Percentiles rank a stretch among this genome's conserved stretches.
Conservation (phyloP, 208 protist species). For the Hexamita inflata region DNA sequence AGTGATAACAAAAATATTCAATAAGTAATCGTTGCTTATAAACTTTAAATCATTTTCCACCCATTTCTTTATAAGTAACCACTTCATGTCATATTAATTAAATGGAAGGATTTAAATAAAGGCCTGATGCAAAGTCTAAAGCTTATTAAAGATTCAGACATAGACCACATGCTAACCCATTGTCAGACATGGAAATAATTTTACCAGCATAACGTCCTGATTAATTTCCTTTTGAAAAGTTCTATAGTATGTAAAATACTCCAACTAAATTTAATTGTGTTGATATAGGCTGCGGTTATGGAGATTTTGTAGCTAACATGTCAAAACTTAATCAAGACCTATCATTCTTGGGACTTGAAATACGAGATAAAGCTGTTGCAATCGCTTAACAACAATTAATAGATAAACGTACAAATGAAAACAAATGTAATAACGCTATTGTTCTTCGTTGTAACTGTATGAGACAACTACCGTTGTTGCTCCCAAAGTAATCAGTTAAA, state of each 20-base stretch:
- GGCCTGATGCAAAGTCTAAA: too few species aligned
- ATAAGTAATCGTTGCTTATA: too few species aligned
- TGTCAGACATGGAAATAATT: background rate
- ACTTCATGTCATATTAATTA: too few species aligned
- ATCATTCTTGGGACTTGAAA: background rate
- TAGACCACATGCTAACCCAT: slow-evolving; percentile 11
- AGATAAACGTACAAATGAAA: background rate
- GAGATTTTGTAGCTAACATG: slow-evolving; percentile 12
- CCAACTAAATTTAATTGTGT: background rate
- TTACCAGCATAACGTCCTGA: background rate
- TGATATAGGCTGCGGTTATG: slow-evolving; percentile 27
- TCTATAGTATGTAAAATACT: background rate
- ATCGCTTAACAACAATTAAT: background rate
- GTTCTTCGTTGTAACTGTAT: slow-evolving; percentile 13
- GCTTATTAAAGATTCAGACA: slow-evolving; percentile 20
- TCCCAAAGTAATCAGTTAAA: background rate
- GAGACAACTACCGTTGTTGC: background rate
- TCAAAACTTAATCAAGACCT: too few species aligned
- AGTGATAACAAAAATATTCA: too few species aligned
- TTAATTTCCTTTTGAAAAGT: slow-evolving; percentile 11
- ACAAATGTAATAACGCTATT: background rate
- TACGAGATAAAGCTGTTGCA: slow-evolving; percentile 9
- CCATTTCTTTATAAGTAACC: too few species aligned
- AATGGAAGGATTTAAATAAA: too few species aligned
- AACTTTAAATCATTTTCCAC: too few species aligned